Base-by-base conservation (phyloP, 1,284 basidiomycete genomes). In the Apiotrichum laibachii region DNA sequence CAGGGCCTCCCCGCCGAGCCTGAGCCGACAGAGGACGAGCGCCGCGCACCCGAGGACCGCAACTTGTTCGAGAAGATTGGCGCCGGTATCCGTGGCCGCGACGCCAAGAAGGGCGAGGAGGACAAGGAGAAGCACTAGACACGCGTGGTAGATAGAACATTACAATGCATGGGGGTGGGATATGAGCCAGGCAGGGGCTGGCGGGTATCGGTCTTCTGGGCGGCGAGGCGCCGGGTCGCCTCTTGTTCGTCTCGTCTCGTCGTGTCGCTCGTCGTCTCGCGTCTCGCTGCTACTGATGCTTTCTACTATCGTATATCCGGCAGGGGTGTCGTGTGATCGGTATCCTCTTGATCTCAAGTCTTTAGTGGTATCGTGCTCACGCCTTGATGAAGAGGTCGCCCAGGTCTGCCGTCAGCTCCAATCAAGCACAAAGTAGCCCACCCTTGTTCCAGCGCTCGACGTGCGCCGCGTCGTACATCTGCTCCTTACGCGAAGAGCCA, bases 391-490 rank as follows among this genome's bases (percentile, higher is more conserved):
- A 69, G 43, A 71, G 63, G 56, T 76, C 73, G 35, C 73, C 72
- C 56, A 76, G 60, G 10, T 70, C 73, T 75, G 57, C 10, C 19
- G 46, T 63, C 46, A 65, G 62, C 53, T 8, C 22, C n/a, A 8
- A 16, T 31, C 6, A 12, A 2, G 22, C 39, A 2, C 2, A 33
- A 12, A 9, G 21, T 7, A 19, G 62, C 72, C 47, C 48, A 74
- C 75, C 67, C 9, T 48, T 22, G 52, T 75, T 75, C 75, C 75
- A 76, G 53, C 71, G 63, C 12, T 59, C 63, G 18, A 76, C 75
- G 21, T 72, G 69, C 1, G 70, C 69, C 22, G 48, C 56, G 42
- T 76, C 75, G 55, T 64, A 67, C 60, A 74, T 59, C 18, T 64
- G 48, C 15, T 43, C 47, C 56, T 31, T 42, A 9, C 26, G 50